Conservation (phyloP, 352 stramenopile genomes). For the Phytophthora melonis region DNA sequence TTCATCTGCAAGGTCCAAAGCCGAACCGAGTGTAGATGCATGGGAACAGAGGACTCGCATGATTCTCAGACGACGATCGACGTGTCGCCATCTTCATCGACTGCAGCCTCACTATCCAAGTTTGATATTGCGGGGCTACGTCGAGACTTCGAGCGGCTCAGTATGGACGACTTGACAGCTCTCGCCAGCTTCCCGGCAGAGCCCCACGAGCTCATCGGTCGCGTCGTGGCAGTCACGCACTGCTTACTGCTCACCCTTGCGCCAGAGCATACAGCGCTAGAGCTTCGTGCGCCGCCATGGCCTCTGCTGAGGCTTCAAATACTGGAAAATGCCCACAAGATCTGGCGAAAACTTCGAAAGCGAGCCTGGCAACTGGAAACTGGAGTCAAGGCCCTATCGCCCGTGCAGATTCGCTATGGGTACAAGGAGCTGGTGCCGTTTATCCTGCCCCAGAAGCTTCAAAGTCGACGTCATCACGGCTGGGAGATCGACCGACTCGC, state of each 20-base stretch:
- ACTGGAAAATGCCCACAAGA: slow-evolving; percentile 33
- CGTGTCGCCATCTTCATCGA: slow-evolving; percentile 1
- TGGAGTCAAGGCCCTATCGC: slow-evolving; percentile 26
- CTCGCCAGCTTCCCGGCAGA: slow-evolving; percentile 52
- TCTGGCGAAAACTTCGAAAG: slow-evolving; percentile 55
- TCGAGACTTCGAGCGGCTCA: slow-evolving; percentile 40
- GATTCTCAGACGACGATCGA: neutral
- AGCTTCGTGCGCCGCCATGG: slow-evolving; percentile 52
- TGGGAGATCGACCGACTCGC: slow-evolving; percentile 33
- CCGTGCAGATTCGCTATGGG: slow-evolving; percentile 52
- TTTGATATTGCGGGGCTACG: slow-evolving; percentile 35
- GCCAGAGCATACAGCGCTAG: slow-evolving; percentile 29
- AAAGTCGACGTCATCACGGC: neutral
- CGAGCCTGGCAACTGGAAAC: slow-evolving; percentile 47
- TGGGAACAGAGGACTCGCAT: slow-evolving; percentile 25
- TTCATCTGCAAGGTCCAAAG: neutral
- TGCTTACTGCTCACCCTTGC: slow-evolving; percentile 57
- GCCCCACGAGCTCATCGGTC: slow-evolving; percentile 54
- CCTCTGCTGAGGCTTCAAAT: slow-evolving; percentile 64
- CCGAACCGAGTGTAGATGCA: slow-evolving; percentile 21
- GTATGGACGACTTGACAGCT: slow-evolving; percentile 50
- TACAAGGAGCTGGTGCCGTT: slow-evolving; percentile 38
- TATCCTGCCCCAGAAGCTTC: slow-evolving; percentile 12
- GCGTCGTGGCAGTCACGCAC: slow-evolving; percentile 45
- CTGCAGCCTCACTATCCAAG: slow-evolving; percentile 1